Evolutionary conservation across 2,329 filamentous ascomycete genomes (phyloP), one percentile per base, ranked within the genome.

Genomic region (Plectosphaerella cucumerina): DNA sequence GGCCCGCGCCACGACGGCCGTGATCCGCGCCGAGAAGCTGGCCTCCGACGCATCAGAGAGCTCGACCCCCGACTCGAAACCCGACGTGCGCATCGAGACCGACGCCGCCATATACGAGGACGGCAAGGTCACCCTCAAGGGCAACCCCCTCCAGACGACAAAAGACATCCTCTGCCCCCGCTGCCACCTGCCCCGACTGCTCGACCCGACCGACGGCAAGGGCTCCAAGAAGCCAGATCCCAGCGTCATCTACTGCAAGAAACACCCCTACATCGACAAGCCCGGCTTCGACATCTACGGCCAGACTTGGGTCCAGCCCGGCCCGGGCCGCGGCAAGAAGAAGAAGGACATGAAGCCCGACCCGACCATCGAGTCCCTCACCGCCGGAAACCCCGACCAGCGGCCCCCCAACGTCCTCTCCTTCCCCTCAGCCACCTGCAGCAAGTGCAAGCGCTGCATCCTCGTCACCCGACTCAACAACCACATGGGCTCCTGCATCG

Each of bases 231-330:
- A 82, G 62, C 84, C 84, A 42, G 82, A 86, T 52, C 87, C 87
- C 0, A 75, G 78, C 56, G 74, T 85, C 58, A 82, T 86, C 58
- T 92, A 91, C 74, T 93, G 89, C 77, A 89, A 89, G 68, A 84
- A 85, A 57, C 84, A 87, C 54, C 87, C 88, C 0, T 92, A 87
- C 73, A 87, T 90, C 54, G 82, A 89, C 58, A 85, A 88, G 64
- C 76, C 83, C 2, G 87, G 87, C 53, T 87, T 85, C 70, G 88
- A 93, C 67, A 89, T 92, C 57, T 91, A 91, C 67, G 88, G 87
- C 47, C 89, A 91, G 68, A 89, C 86, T 23, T 92, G 89, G 79
- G 85, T 89, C 14, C 84, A 84, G 17, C 85, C 86, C 20, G 81
- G 81, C 1, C 84, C 84, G 20, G 84, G 84, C 14, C 80, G 86